These are phyloP conservation scores for Mrakia frigida DNA, from an alignment of 768 basidiomycete genomes.

Conservation along the genomic window DNA sequence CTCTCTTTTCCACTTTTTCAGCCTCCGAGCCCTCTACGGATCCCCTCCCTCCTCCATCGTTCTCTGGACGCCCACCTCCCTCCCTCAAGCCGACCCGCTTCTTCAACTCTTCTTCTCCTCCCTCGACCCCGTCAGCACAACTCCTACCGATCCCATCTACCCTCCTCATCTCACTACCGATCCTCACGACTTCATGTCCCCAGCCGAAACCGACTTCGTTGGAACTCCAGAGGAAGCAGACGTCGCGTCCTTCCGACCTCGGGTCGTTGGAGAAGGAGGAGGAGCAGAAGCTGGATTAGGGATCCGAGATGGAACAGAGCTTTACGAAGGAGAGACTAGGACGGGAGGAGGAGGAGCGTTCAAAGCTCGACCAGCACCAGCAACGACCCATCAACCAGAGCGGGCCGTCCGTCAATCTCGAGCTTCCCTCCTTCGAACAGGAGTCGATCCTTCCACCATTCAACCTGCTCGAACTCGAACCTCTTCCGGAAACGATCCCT, in stretches of 20 bases:
- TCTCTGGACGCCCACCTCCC: conserved; percentile 5
- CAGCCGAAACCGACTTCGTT: neutral
- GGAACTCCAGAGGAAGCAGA: neutral
- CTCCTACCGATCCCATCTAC: conserved; percentile 1
- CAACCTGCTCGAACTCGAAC: neutral
- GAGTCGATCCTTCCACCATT: neutral
- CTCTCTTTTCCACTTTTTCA: neutral
- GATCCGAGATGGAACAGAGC: neutral
- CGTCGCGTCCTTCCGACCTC: neutral
- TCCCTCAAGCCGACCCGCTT: neutral
- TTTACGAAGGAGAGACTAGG: neutral
- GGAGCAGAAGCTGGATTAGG: neutral
- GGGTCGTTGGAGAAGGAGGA: neutral
- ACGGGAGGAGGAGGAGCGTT: too few relatives aligned
- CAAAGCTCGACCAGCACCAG: neutral
- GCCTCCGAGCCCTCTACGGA: conserved; percentile 13
- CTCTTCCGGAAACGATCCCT: neutral
- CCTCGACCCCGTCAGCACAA: neutral
- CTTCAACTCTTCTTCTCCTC: neutral
- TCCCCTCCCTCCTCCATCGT: neutral
- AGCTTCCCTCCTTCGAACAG: conserved; percentile 1
- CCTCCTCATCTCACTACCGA: neutral
- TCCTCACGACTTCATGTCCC: neutral
- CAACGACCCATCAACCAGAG: neutral
- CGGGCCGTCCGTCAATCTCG: neutral